phyloP scores from a whole-genome alignment of 78 protist species.

The Chrysochromulina parva region DNA sequence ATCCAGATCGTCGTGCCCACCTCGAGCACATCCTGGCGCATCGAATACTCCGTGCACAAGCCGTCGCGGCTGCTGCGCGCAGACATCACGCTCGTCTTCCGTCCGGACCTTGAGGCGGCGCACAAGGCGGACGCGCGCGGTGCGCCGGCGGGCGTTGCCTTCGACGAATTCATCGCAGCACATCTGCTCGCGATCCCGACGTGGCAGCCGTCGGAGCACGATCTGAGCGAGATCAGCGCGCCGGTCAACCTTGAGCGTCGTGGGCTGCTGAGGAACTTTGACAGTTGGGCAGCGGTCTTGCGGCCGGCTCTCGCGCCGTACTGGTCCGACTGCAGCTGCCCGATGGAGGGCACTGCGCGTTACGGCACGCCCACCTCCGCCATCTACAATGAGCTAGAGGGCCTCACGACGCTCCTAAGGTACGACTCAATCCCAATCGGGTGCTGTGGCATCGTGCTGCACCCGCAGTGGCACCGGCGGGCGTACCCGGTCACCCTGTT shows the following conservation, averaged over 20 bases:
- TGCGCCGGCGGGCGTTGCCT: not conserved
- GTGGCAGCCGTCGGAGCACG: not conserved
- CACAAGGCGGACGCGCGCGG: too few species aligned
- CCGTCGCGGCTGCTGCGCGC: conserved; percentile 4
- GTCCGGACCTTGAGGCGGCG: not conserved
- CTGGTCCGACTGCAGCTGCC: not conserved
- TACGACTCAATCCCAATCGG: not conserved
- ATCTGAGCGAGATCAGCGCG: not conserved
- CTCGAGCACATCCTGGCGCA: too few species aligned
- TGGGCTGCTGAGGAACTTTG: not conserved
- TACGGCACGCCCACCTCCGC: not conserved
- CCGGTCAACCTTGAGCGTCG: not conserved
- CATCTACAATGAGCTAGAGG: conserved; percentile 21
- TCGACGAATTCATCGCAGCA: not conserved
- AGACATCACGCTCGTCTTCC: conserved; percentile 21
- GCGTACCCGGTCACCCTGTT: conserved; percentile 7
- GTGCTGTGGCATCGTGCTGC: conserved; percentile 26
- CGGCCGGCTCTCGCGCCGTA: not conserved
- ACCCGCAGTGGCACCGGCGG: not conserved
- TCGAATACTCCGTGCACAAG: not conserved
- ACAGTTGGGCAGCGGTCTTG: not conserved
- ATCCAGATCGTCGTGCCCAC: not conserved
- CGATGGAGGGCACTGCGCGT: not conserved
- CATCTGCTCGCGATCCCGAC: not conserved
- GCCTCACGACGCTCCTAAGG: not conserved